A percentile compares a stretch with the other conserved stretches of the same genome.
phyloP scores from a whole-genome alignment of 2,329 filamentous ascomycete species.

The Curvularia eragrostidis region DNA sequence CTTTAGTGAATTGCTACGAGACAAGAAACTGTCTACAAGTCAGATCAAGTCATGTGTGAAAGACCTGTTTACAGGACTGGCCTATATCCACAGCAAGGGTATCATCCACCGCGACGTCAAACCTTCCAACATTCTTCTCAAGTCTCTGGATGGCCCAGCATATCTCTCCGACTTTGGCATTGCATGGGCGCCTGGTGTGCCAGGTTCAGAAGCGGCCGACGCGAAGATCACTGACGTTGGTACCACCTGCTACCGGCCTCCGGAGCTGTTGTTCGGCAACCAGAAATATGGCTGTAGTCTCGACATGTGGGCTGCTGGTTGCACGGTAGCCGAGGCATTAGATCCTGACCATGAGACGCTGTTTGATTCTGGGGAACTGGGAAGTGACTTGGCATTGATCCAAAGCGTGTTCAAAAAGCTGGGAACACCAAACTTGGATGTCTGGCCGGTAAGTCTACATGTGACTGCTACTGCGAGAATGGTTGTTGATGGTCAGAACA shows the following conservation, averaged over 20 bases:
- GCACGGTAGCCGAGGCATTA: conserved; percentile 79
- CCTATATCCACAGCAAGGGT: conserved; percentile 71
- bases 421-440: conserved; percentile 80
- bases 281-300: conserved; percentile 72
- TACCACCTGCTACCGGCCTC: conserved; percentile 87
- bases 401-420: conserved; percentile 90
- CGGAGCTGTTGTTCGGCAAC: conserved; percentile 88
- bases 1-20: conserved; percentile 70
- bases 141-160: conserved; percentile 71
- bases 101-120: conserved; percentile 96
- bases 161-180: conserved; percentile 92
- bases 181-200: conserved; percentile 72
- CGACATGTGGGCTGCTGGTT: conserved; percentile 90
- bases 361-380: conserved; percentile 88
- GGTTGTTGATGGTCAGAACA: conserved; percentile 30
- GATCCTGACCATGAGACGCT: conserved; percentile 64
- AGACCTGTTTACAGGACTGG: conserved; percentile 74
- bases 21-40: conserved; percentile 47
- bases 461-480: background rate
- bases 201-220: conserved; percentile 66
- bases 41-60: conserved; percentile 62
- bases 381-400: conserved; percentile 89
- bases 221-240: conserved; percentile 91
- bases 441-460: conserved; percentile 73
- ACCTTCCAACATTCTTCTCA: conserved; percentile 83